Percentiles rank a stretch among this genome's conserved stretches.
Evolutionary conservation across 2,329 filamentous ascomycete species (phyloP).

Genomic region (Fusarium sp.): DNA sequence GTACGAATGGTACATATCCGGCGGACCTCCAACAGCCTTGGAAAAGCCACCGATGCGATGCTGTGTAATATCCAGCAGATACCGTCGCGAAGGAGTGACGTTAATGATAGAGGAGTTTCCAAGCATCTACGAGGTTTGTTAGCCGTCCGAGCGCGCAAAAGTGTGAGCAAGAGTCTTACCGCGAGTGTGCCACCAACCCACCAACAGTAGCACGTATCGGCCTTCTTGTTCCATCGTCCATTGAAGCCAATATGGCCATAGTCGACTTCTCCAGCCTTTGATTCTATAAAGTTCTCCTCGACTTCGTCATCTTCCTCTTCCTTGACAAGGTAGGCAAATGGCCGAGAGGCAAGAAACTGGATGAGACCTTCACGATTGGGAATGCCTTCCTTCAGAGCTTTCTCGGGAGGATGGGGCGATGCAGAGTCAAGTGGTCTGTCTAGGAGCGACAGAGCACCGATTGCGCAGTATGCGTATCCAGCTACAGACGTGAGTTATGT

Average conservation of each 20-base stretch:
- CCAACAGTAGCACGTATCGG: conserved; percentile 96
- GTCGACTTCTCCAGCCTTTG: conserved; percentile 53
- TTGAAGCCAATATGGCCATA: conserved; percentile 81
- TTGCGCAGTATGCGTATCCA: conserved; percentile 91
- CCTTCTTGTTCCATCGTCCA: conserved; percentile 89
- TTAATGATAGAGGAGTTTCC: conserved; percentile 72
- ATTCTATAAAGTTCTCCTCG: conserved; percentile 57
- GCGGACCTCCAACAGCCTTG: conserved; percentile 77
- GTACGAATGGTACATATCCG: conserved; percentile 90
- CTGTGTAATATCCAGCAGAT: conserved; percentile 88
- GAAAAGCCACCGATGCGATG: conserved; percentile 87
- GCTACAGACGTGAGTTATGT: conserved; percentile 63
- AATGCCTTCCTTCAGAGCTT: conserved; percentile 56
- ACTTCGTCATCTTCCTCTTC: conserved; percentile 63
- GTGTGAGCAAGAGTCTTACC: conserved; percentile 49
- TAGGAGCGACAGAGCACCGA: conserved; percentile 84
- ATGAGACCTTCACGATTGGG: conserved; percentile 53
- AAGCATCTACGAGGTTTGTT: conserved; percentile 66
- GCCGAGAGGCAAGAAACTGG: conserved; percentile 75
- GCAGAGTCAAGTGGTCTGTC: conserved; percentile 66
- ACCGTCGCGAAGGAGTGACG: conserved; percentile 74
- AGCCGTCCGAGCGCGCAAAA: neutral
- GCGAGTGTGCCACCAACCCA: conserved; percentile 82
- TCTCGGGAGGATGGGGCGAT: conserved; percentile 22
- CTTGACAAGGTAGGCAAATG: conserved; percentile 71